Evolutionary conservation across 805 yeast species (phyloP).

Genomic region (Metschnikowia arizonensis): DNA sequence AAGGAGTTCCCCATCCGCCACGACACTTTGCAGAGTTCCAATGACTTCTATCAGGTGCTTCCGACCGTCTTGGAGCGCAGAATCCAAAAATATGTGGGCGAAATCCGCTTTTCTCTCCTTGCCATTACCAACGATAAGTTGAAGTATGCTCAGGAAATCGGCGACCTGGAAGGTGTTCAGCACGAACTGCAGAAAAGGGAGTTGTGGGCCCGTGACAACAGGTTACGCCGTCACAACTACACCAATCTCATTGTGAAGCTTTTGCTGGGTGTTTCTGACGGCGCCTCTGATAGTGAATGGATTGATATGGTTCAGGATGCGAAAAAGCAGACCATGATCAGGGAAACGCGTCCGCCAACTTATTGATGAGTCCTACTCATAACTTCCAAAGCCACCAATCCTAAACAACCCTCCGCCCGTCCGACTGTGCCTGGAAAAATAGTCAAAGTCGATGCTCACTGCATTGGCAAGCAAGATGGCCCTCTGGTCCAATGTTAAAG

Average conservation of each 20-base stretch:
- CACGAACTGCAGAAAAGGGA: constrained; percentile 47
- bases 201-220: constrained; percentile 52
- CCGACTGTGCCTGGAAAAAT: constrained; percentile 85
- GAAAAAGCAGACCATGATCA: constrained; percentile 15
- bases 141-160: constrained; percentile 29
- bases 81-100: constrained; percentile 43
- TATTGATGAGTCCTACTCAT: constrained; percentile 16
- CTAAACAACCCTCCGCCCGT: constrained; percentile 42
- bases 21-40: constrained; percentile 32
- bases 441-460: constrained; percentile 90
- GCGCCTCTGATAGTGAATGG: constrained; percentile 40
- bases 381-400: constrained; percentile 23
- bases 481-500: constrained; percentile 71
- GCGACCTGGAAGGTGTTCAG: constrained; percentile 36
- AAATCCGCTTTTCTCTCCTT: constrained; percentile 53
- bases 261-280: constrained; percentile 37
- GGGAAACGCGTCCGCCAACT: neutral
- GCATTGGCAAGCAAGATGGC: constrained; percentile 86
- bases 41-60: constrained; percentile 40
- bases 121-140: constrained; percentile 53
- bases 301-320: constrained; percentile 24
- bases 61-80: constrained; percentile 45
- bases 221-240: constrained; percentile 51
- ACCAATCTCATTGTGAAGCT: constrained; percentile 48
- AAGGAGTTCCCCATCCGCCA: constrained; percentile 53